Conservation (phyloP, 345 rosid species). For the Citrus sp. region DNA sequence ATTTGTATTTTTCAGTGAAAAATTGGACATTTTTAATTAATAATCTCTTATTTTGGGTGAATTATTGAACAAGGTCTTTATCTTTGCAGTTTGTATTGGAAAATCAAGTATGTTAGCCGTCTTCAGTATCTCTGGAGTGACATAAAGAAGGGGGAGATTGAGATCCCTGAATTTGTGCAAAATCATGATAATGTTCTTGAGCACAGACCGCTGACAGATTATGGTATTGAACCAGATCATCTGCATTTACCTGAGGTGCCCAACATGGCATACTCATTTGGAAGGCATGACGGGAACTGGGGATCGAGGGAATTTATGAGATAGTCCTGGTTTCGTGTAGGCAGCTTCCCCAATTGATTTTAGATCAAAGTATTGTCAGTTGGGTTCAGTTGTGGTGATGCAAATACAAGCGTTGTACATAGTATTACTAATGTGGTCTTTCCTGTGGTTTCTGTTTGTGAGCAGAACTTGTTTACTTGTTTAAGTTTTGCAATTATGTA, state of each 20-base stretch:
- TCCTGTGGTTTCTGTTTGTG: neutral
- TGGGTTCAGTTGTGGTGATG: neutral
- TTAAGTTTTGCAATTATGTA: too few species aligned
- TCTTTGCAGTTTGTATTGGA: constrained; percentile 67
- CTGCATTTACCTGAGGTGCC: constrained; percentile 60
- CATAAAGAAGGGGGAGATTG: constrained; percentile 75
- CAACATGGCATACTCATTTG: constrained; percentile 46
- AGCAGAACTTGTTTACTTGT: neutral
- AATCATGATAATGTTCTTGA: constrained; percentile 77
- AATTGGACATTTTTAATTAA: neutral
- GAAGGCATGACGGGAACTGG: constrained; percentile 69
- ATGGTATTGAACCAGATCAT: constrained; percentile 92
- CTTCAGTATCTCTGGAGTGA: constrained; percentile 86
- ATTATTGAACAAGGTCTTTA: neutral
- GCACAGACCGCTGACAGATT: constrained; percentile 85
- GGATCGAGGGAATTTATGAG: constrained; percentile 43
- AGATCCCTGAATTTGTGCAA: constrained; percentile 80
- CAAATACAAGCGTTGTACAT: constrained; percentile 1
- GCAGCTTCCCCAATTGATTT: neutral
- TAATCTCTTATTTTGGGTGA: constrained; percentile 1
- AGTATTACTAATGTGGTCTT: neutral
- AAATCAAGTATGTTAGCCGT: constrained; percentile 88
- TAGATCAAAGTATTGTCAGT: neutral
- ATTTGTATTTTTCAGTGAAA: neutral
- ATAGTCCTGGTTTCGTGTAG: constrained; percentile 5